Evolutionary conservation across 2,329 filamentous ascomycete genomes (phyloP).

Genomic region (Metarhizium humberi): DNA sequence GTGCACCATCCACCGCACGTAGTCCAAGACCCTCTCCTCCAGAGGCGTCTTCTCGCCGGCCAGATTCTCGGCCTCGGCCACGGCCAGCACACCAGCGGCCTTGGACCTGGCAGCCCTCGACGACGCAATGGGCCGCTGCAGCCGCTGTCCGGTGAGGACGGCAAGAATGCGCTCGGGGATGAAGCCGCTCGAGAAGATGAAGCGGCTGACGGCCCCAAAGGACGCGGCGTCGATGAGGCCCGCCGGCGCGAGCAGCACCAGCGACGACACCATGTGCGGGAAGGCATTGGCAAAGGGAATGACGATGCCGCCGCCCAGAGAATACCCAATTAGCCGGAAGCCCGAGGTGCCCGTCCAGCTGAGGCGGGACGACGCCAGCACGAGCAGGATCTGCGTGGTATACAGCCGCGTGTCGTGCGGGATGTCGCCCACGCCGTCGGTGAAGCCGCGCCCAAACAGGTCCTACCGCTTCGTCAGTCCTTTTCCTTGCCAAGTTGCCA

Average conservation of each 20-base stretch:
- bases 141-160: constrained; percentile 35
- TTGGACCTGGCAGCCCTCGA: constrained; percentile 17
- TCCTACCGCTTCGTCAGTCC: constrained; percentile 31
- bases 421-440: constrained; percentile 53
- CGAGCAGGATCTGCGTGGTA: constrained; percentile 61
- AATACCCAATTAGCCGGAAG: constrained; percentile 69
- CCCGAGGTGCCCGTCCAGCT: constrained; percentile 51
- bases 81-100: constrained; percentile 21
- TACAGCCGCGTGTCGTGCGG: constrained; percentile 69
- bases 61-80: constrained; percentile 26
- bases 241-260: constrained; percentile 71
- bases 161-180: constrained; percentile 44
- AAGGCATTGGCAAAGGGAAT: constrained; percentile 67
- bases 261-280: constrained; percentile 55
- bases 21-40: constrained; percentile 37
- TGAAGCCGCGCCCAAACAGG: constrained; percentile 61
- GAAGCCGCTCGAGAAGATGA: constrained; percentile 45
- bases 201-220: constrained; percentile 38
- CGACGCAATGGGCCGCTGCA: constrained; percentile 40
- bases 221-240: constrained; percentile 57
- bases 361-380: constrained; percentile 59
- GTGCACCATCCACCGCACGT: constrained; percentile 49
- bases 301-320: constrained; percentile 70
- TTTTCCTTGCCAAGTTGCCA: background rate
- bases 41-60: constrained; percentile 22